phyloP scores from a whole-genome alignment of 306 rosid species.

The Lathyrus oleraceus region DNA sequence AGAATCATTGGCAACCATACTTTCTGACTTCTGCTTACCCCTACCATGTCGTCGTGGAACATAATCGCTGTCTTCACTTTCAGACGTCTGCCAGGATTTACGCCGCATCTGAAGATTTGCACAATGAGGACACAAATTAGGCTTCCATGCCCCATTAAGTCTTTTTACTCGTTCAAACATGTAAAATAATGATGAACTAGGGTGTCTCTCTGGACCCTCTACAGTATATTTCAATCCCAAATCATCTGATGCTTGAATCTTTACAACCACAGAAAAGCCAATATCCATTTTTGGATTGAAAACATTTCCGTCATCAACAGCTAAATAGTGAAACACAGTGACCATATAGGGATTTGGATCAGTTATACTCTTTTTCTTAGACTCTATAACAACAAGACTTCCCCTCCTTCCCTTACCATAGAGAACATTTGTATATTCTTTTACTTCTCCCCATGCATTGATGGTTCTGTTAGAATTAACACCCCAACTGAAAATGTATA shows the following conservation, averaged over 20 bases:
- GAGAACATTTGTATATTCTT: fast-evolving
- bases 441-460: too few relatives aligned
- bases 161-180: background rate
- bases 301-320: background rate
- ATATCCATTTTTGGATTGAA: background rate
- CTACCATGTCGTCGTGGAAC: background rate
- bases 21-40: background rate
- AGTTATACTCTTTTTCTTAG: too few relatives aligned
- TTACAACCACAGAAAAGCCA: background rate
- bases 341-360: too few relatives aligned
- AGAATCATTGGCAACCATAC: background rate
- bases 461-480: too few relatives aligned
- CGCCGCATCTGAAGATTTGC: background rate
- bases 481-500: too few relatives aligned
- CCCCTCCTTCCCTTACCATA: too few relatives aligned
- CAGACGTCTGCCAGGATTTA: background rate
- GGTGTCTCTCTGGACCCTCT: background rate
- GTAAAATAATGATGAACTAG: background rate
- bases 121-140: slow-evolving; percentile 1
- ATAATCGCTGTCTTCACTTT: background rate
- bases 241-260: background rate
- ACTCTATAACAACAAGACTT: too few relatives aligned
- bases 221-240: background rate
- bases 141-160: background rate
- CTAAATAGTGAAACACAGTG: background rate